Evolutionary conservation across 2,329 filamentous ascomycete species (phyloP), one percentile per base, ranked within the genome.

Genomic region (Cytospora chrysosperma): DNA sequence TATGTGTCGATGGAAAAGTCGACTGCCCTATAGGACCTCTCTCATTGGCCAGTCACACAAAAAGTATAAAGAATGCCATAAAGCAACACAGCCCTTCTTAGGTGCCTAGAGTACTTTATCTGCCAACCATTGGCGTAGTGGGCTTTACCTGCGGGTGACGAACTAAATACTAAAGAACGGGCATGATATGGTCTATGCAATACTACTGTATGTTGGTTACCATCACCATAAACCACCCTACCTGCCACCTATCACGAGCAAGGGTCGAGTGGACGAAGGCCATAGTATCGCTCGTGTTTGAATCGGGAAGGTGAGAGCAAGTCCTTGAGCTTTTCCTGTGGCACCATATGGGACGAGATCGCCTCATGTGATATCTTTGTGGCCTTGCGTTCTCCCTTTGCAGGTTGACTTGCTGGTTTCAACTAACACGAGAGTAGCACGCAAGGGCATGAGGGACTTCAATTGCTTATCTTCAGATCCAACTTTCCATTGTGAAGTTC

Each of bases 261-360:
- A 30, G 51, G 56, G 26, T 6, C 27, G 58, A 49, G 34, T 24
- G 30, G 51, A 47, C 37, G 32, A 27, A 49, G 27, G 26, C 7
- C 27, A 13, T 28, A 17, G 28, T 26, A 24, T 26, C 15, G 28
- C 24, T 37, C n/a, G 15, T 27, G 40, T 21, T 21, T 52, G 19
- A 34, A 64, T 64, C 19, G 28, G 62, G 62, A 64, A 64, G 62
- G 62, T 64, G 58, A 50, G 56, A 61, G 10, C 19, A 60, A 37
- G 51, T 28, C 24, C 9, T 32, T 34, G 21, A 28, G 2, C 37
- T 34, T 10, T 9, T 55, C 27, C 28, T 37, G 59, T 61, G 37
- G 40, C 51, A 61, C 34, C 58, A 61, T 61, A 55, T 32, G 51
- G 62, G 32, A 12, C 26, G 32, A 56, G 57, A 56, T 47, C 47